Conservation (phyloP, 176 grass and related monocot genomes). For the Eleusine coracana region DNA sequence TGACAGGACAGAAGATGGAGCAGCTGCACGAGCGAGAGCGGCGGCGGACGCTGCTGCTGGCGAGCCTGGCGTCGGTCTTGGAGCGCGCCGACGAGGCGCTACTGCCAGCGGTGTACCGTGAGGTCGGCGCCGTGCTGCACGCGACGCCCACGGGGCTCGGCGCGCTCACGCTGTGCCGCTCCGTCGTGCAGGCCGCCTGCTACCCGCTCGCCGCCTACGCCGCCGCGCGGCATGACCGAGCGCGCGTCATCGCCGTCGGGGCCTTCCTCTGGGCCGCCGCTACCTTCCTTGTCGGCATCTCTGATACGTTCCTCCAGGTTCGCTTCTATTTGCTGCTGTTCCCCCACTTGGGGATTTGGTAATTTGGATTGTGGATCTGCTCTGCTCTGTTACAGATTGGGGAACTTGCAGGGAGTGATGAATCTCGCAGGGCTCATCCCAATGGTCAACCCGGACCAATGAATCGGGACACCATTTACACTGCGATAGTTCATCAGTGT, state of each 20-base stretch:
- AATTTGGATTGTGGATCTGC: too few relatives aligned
- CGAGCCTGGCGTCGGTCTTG: slow-evolving; percentile 86
- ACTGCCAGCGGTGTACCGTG: slow-evolving; percentile 85
- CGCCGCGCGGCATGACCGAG: slow-evolving; percentile 64
- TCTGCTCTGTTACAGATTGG: too few relatives aligned
- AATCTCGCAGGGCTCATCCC: too few relatives aligned
- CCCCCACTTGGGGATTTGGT: too few relatives aligned
- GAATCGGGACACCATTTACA: too few relatives aligned
- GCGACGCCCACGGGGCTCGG: slow-evolving; percentile 73
- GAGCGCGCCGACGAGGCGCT: slow-evolving; percentile 90
- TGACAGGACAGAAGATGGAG: too few relatives aligned
- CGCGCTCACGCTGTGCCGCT: slow-evolving; percentile 70
- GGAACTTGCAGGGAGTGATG: too few relatives aligned
- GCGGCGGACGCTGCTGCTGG: slow-evolving; percentile 62
- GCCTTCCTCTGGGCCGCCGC: slow-evolving; percentile 91
- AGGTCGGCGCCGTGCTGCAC: slow-evolving; percentile 70
- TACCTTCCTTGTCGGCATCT: slow-evolving; percentile 63
- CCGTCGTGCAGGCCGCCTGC: slow-evolving; percentile 82
- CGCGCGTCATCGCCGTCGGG: slow-evolving; percentile 65
- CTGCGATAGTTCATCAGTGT: too few relatives aligned
- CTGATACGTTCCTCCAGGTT: slow-evolving; percentile 77
- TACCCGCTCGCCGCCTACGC: slow-evolving; percentile 82
- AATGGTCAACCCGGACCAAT: too few relatives aligned
- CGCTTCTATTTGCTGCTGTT: background rate
- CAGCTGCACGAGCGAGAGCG: too few relatives aligned